Percentiles rank a stretch among this genome's conserved stretches.
phyloP scores from a whole-genome alignment of 148 eudicot species.

The Linanthus parryae region DNA sequence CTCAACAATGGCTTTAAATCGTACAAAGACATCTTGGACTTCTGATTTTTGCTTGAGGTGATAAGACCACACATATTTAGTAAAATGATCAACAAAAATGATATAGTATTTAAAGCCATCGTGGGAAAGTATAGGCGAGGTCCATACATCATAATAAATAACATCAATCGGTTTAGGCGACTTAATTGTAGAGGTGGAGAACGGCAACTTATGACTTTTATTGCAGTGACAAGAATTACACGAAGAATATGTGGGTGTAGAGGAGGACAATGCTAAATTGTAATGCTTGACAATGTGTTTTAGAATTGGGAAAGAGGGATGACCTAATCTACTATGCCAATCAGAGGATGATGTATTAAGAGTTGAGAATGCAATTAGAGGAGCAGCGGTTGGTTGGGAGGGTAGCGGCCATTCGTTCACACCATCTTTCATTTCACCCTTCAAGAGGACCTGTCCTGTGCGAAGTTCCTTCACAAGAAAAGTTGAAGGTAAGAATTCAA shows the following conservation, averaged over 20 bases:
- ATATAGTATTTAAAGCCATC: no score
- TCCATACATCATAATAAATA: neutral
- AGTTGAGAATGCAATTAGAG: neutral
- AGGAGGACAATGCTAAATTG: neutral
- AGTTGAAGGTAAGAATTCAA: neutral
- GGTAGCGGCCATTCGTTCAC: neutral
- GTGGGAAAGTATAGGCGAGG: neutral
- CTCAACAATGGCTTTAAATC: neutral
- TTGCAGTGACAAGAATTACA: neutral
- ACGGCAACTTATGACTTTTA: neutral
- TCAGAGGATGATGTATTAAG: neutral
- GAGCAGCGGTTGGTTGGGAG: neutral
- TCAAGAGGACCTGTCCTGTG: neutral
- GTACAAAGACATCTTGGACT: neutral
- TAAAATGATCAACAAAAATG: no score
- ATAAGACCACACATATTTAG: no score
- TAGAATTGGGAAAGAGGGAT: constrained; percentile 1
- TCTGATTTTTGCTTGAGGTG: neutral
- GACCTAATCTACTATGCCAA: constrained; percentile 5
- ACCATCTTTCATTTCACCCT: neutral
- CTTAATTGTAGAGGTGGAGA: neutral
- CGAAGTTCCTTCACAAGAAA: neutral
- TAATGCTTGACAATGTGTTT: neutral
- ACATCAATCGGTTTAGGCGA: neutral
- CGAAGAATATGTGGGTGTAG: neutral